phyloP scores from a whole-genome alignment of 1,284 basidiomycete genomes.

The Microbotryum silenes-acaulis region DNA sequence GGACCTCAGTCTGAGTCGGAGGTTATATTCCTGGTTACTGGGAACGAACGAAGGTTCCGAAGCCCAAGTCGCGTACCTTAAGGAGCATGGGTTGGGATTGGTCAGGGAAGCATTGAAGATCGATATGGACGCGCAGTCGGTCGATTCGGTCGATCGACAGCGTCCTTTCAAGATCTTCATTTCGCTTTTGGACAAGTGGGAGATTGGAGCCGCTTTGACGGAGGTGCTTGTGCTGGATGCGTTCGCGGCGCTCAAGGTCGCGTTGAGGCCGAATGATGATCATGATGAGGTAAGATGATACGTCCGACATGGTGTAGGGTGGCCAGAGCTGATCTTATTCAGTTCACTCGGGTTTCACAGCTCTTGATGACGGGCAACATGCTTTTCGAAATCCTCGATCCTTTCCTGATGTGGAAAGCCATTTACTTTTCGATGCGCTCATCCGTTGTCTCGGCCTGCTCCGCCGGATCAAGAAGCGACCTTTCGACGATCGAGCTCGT shows the following conservation, averaged over 20 bases:
- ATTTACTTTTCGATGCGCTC: slow-evolving; percentile 49
- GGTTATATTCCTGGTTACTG: slow-evolving; percentile 87
- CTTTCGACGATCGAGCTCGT: slow-evolving; percentile 38
- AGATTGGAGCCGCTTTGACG: slow-evolving; percentile 77
- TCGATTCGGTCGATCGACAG: slow-evolving; percentile 62
- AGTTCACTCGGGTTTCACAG: slow-evolving; percentile 41
- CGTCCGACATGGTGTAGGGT: neutral
- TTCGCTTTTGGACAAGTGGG: slow-evolving; percentile 92
- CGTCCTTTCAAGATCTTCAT: slow-evolving; percentile 92
- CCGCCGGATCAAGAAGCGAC: slow-evolving; percentile 20
- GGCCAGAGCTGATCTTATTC: no score
- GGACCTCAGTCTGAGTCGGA: slow-evolving; percentile 85
- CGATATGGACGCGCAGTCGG: slow-evolving; percentile 56
- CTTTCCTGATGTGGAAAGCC: slow-evolving; percentile 74
- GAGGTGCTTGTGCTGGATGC: slow-evolving; percentile 69
- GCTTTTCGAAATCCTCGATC: slow-evolving; percentile 87
- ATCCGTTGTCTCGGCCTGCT: slow-evolving; percentile 40
- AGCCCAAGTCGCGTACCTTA: slow-evolving; percentile 63
- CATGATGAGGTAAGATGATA: slow-evolving; percentile 56
- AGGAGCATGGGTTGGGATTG: slow-evolving; percentile 58
- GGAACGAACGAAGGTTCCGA: slow-evolving; percentile 70
- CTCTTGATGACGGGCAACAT: slow-evolving; percentile 76
- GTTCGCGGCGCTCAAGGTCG: slow-evolving; percentile 60
- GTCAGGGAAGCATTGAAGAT: slow-evolving; percentile 62
- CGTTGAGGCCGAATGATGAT: slow-evolving; percentile 50